Base-by-base conservation (phyloP, 2,329 filamentous ascomycete genomes). In the Chrysoporthe puriensis region DNA sequence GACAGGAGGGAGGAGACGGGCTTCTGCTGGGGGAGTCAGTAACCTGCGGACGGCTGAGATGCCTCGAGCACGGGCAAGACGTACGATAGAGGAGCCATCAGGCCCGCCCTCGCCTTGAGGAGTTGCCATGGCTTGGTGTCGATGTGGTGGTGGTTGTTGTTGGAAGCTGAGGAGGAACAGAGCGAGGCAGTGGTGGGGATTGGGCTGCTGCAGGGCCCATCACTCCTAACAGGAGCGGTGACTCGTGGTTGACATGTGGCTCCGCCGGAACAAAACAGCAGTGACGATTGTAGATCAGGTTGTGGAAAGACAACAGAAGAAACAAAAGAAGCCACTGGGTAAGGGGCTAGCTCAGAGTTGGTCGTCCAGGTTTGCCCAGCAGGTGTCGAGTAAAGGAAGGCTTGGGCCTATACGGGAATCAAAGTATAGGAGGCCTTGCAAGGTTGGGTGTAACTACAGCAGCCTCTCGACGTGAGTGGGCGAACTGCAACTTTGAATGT, bases 1-100 rank as follows among this genome's bases (percentile, higher is more conserved):
- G 91, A 92, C 70, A 90, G 86, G 69, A 96, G 83, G 63, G 92
- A 94, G 63, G 92, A 96, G 62, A 96, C 92, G 36, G 93, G 91
- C 81, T 90, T 92, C 91, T 93, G 71, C 43, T 62, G 9, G 26
- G 42, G 26, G 26, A 59, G 70, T 78, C 70, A 79, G 77, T 69
- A 71, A 65, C 67, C 32, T 21, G 54, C 61, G 34, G 26, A 14
- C 40, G 8, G 54, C 52, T 16, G 48, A 34, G 36, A 2, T 40
- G 21, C 3, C 62, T 70, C 76, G 62, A 75, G 71, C 50, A 40
- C 56, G 32, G 50, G 4, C 32, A 13, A 34, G 57, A 78, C 88
- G 78, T 79, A 92, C 90, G 74, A 94, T 89, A 71, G 92, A 94
- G 68, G 91, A 90, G 81, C 86, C 90, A 83, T 94, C 92, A 68